These are phyloP conservation scores for Trichoderma koningii DNA, from an alignment of 2,329 filamentous ascomycete genomes.

Conservation along the genomic window DNA sequence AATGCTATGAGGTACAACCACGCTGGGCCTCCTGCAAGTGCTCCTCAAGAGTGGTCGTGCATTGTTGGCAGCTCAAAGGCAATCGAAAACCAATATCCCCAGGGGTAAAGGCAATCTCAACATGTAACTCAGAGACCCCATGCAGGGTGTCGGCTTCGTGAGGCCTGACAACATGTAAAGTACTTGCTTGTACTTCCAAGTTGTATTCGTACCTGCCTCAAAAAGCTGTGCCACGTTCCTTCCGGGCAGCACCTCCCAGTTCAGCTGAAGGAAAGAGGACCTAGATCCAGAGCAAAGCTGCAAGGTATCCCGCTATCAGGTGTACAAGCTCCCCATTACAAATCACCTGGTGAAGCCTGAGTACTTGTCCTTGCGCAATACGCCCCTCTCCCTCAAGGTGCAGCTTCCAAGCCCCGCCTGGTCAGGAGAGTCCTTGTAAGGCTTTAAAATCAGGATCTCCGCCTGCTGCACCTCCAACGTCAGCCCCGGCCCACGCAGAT, in stretches of 20 bases:
- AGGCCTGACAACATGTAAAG: not conserved
- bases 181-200: no score
- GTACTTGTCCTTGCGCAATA: not conserved
- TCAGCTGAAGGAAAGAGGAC: not conserved
- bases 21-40: no score
- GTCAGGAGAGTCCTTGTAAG: constrained; percentile 20
- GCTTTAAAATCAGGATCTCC: constrained; percentile 25
- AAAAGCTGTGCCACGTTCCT: constrained; percentile 18
- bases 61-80: not conserved
- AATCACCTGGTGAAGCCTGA: not conserved
- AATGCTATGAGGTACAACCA: no score
- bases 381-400: not conserved
- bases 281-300: not conserved
- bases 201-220: constrained; percentile 8
- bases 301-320: no score
- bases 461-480: constrained; percentile 10
- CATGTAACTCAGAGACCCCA: not conserved
- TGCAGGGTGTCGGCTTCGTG: no score
- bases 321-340: no score
- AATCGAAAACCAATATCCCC: not conserved
- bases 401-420: not conserved
- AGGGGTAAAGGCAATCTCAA: not conserved
- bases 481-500: constrained; percentile 1
- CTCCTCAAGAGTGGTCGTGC: not conserved
- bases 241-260: constrained; percentile 6